A percentile compares a stretch with the other conserved stretches of the same genome.
Conservation (phyloP, 2,329 filamentous ascomycete genomes). For the Sarocladiaceae sp. region DNA sequence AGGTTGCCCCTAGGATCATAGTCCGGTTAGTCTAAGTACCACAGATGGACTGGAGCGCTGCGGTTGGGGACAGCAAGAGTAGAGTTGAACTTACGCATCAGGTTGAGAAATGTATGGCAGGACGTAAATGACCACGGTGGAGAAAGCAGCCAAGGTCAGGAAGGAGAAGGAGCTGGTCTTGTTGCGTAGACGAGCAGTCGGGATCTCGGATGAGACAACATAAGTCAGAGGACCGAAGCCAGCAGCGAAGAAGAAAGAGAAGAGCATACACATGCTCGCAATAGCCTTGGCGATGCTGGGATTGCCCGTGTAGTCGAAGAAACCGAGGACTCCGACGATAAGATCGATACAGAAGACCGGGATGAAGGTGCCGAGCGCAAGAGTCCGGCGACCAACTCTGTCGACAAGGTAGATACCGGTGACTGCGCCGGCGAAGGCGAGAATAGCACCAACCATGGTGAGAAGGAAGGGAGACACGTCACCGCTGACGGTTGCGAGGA, state of each 20-base stretch:
- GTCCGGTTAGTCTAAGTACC: no score
- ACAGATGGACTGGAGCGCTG: no score
- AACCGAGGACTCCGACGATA: slow-evolving; percentile 42
- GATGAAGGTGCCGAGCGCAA: slow-evolving; percentile 31
- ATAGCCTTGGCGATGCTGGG: slow-evolving; percentile 22
- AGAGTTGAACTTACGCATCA: slow-evolving; percentile 14
- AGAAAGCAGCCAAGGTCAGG: slow-evolving; percentile 32
- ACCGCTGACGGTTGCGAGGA: slow-evolving; percentile 30
- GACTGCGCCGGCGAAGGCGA: slow-evolving; percentile 40
- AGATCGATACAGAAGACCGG: slow-evolving; percentile 34
- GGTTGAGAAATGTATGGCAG: slow-evolving; percentile 41
- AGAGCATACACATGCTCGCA: slow-evolving; percentile 7
- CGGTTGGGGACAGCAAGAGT: no score
- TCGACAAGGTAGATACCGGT: slow-evolving; percentile 38
- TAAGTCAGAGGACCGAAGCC: slow-evolving; percentile 28
- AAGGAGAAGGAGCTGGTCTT: slow-evolving; percentile 41
- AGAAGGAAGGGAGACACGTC: slow-evolving; percentile 28
- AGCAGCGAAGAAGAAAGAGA: slow-evolving; percentile 29
- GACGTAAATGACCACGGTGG: slow-evolving; percentile 38
- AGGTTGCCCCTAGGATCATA: slow-evolving; percentile 31
- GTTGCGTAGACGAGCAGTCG: slow-evolving; percentile 36
- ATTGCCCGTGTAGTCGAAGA: slow-evolving; percentile 23
- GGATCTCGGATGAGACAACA: slow-evolving; percentile 37
- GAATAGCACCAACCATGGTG: slow-evolving; percentile 40
- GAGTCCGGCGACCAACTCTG: slow-evolving; percentile 32